Evolutionary conservation across 2,329 filamentous ascomycete species (phyloP), one percentile per base, ranked within the genome.

Genomic region (Hypocrella siamensis): DNA sequence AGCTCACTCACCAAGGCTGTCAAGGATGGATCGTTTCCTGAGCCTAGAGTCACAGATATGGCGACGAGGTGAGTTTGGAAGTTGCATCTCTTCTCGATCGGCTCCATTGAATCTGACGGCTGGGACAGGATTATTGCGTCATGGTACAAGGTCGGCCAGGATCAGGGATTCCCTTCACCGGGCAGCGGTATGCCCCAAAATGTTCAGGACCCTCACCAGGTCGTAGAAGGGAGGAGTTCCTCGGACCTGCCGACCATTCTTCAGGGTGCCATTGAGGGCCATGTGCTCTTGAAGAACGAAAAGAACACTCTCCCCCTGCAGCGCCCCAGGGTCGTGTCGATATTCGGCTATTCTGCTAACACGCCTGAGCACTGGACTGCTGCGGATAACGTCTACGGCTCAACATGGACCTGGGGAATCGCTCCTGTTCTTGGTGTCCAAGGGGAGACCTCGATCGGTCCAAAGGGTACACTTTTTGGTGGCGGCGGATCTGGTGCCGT

Each of bases 251-350:
- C 45, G 1, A 47, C 51, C 1, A 46, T 74, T 0, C 44, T 75
- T 0, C 56, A 69, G n/a, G 67, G 69, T 4, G 72, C 70, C 1
- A 53, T 74, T 4, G 71, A 76, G 41, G 71, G 74, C 4, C 70
- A 75, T 33, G 73, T 78, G 2, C 58, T 78, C 1, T 59, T 78
- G 19, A 79, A 78, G 47, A 78, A 79, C 45, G 52, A 46, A 25
- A 65, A 67, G 26, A 57, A 55, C 11, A 53, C 67, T 0, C 57
- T 78, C 1, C 73, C 73, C 0, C 48, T 79, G 1, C 57, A 57
- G 7, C 48, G 58, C 9, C 63, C 63, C 3, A 52, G 57, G 37
- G 42, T 67, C 38, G 40, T 79, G 27, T 70, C 72, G 1, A 41
- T 78, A n/a, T 75, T 69, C 42, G 68, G 73, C 17, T 78, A 77